Evolutionary conservation across 352 stramenopile species (phyloP), one percentile per base, ranked within the genome.

Genomic region (Phytophthora tubulina): DNA sequence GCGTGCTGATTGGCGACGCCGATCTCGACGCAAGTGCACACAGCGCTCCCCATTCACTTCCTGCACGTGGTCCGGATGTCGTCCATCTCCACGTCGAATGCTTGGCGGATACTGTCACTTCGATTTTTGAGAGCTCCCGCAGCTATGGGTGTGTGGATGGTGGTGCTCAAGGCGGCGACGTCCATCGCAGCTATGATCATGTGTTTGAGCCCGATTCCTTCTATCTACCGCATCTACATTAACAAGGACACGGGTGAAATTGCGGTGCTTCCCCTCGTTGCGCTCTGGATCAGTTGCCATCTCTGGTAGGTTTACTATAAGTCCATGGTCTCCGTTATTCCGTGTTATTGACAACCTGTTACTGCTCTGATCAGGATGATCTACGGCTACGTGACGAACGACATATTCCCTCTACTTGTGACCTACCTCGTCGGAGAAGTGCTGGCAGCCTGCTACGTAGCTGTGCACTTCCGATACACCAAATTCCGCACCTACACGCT

Each of bases 381-480:
- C 30, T 86, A 80, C 50, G 75, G 79, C 48, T 82, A 79, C 44
- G 57, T 86, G 17, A 73, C 63, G 17, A 48, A 75, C 33, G 50
- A 75, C 31, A 75, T 77, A 14, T 85, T 87, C 61, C 79, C 79
- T 14, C 50, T 84, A 8, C 70, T 82, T 2, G 67, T 53, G 31
- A 86, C 76, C 11, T 83, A 80, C 63, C 61, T 72, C 5, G 50
- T 85, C 2, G 75, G 75, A 31, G 63, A 77, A 38, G 35, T 67
- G 45, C 36, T 81, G 17, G 48, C 58, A 15, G 39, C 49, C 49
- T 60, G 69, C 44, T 81, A 78, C 52, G 57, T 75, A 8, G 48
- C 31, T 32, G 52, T 79, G 21, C 50, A 73, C 51, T 75, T 72
- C 52, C 50, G 57, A 13, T 70, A 69, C 44, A 70, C 72, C 2